phyloP scores from a whole-genome alignment of 2,329 filamentous ascomycete genomes.

The Colletotrichum tanaceti region DNA sequence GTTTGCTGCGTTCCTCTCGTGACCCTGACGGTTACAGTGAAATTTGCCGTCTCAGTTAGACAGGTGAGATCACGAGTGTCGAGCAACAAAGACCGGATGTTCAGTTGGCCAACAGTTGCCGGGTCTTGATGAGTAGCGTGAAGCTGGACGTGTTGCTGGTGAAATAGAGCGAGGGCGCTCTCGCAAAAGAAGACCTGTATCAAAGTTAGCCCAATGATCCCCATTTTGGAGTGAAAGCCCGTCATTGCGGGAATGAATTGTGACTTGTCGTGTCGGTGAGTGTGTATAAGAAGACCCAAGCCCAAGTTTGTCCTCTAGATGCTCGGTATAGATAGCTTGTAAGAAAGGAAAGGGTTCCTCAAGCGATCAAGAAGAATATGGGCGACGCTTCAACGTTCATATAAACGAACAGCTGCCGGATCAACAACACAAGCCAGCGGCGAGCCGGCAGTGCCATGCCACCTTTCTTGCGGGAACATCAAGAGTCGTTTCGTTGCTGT shows the following conservation, averaged over 20 bases:
- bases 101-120: slow-evolving; percentile 33
- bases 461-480: slow-evolving; percentile 1
- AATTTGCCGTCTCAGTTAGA: slow-evolving; percentile 34
- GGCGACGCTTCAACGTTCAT: slow-evolving; percentile 14
- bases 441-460: slow-evolving; percentile 3
- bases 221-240: slow-evolving; percentile 19
- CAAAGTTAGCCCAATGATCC: slow-evolving; percentile 37
- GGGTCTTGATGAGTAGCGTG: slow-evolving; percentile 28
- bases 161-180: slow-evolving; percentile 30
- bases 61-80: slow-evolving; percentile 32
- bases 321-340: neutral
- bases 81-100: slow-evolving; percentile 27
- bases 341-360: slow-evolving; percentile 3
- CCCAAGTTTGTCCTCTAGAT: neutral
- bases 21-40: slow-evolving; percentile 30
- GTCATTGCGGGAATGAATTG: slow-evolving; percentile 31
- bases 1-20: slow-evolving; percentile 30
- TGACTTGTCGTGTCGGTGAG: slow-evolving; percentile 25
- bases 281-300: neutral
- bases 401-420: slow-evolving; percentile 19
- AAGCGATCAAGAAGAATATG: neutral
- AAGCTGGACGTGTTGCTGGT: slow-evolving; percentile 38
- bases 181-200: slow-evolving; percentile 37
- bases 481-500: slow-evolving; percentile 28
- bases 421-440: slow-evolving; percentile 18